phyloP scores from a whole-genome alignment of 1,284 basidiomycete species.

The Austroboletus novae-zelandiae region DNA sequence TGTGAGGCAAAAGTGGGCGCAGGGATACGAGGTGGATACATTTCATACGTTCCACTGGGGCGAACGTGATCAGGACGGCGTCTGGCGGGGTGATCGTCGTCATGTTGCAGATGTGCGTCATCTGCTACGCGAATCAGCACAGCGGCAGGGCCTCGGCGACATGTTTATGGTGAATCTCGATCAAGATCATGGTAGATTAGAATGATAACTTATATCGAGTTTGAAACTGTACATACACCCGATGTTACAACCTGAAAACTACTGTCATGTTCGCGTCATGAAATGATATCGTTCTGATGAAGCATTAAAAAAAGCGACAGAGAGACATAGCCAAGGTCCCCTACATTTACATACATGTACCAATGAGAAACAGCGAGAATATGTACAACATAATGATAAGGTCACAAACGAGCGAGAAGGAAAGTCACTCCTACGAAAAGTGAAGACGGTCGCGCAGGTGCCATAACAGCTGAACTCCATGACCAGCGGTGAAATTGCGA shows the following conservation, averaged over 20 bases:
- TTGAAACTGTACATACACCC: not conserved
- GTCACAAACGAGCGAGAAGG: not conserved
- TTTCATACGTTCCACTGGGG: constrained; percentile 53
- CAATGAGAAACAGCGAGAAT: not conserved
- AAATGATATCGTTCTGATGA: not conserved
- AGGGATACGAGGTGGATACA: constrained; percentile 47
- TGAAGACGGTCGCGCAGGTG: constrained; percentile 25
- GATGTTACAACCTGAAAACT: too few relatives aligned
- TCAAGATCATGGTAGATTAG: not conserved
- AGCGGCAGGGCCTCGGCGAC: constrained; percentile 34
- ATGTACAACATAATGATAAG: constrained; percentile 16
- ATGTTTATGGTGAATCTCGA: constrained; percentile 18
- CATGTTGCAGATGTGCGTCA: constrained; percentile 38
- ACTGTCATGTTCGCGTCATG: too few relatives aligned
- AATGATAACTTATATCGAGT: not conserved
- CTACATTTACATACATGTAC: not conserved
- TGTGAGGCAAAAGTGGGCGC: constrained; percentile 44
- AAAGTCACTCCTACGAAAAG: constrained; percentile 19
- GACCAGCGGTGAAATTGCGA: constrained; percentile 17
- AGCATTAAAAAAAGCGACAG: not conserved
- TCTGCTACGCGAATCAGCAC: constrained; percentile 38
- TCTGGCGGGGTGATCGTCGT: constrained; percentile 37
- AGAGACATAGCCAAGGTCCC: not conserved
- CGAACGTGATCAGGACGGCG: constrained; percentile 34
- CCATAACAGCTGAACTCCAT: constrained; percentile 28